A percentile compares a stretch with the other conserved stretches of the same genome.
phyloP scores from a whole-genome alignment of 345 rosid species.

The Brassica incana region DNA sequence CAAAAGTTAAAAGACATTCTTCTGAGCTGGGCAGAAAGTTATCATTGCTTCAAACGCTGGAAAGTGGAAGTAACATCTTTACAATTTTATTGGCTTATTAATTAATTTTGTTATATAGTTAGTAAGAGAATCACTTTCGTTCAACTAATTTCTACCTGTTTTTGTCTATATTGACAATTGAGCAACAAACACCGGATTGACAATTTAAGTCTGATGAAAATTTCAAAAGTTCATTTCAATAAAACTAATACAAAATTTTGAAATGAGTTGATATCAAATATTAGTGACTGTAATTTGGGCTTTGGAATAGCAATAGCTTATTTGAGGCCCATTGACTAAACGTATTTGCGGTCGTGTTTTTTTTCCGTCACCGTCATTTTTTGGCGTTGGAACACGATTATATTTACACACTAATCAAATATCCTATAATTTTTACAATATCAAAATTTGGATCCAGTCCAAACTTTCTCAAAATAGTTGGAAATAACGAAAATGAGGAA shows the following conservation, averaged over 20 bases:
- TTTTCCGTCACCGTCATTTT: slow-evolving; percentile 22
- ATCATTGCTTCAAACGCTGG: slow-evolving; percentile 31
- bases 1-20: slow-evolving; percentile 13
- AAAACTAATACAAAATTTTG: not conserved
- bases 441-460: not conserved
- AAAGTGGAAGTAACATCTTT: slow-evolving; percentile 13
- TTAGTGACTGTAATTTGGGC: not conserved
- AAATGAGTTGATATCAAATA: slow-evolving; percentile 1
- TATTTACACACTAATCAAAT: not conserved
- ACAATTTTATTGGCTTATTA: slow-evolving; percentile 2
- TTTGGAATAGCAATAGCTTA: not conserved
- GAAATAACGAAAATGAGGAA: no score
- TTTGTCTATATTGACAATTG: not conserved
- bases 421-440: not conserved
- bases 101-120: slow-evolving; percentile 8
- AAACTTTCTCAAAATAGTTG: no score
- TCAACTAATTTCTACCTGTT: slow-evolving; percentile 27
- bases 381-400: not conserved
- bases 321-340: slow-evolving; percentile 21
- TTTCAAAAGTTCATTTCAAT: not conserved
- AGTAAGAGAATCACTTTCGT: slow-evolving; percentile 25
- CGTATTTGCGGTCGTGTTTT: not conserved
- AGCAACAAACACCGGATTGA: not conserved
- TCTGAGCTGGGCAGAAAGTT: slow-evolving; percentile 21
- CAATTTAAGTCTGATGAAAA: not conserved